Percentiles rank a stretch among this genome's conserved stretches.
Conservation (phyloP, 75 land plant species). For the Cryptomeria japonica region DNA sequence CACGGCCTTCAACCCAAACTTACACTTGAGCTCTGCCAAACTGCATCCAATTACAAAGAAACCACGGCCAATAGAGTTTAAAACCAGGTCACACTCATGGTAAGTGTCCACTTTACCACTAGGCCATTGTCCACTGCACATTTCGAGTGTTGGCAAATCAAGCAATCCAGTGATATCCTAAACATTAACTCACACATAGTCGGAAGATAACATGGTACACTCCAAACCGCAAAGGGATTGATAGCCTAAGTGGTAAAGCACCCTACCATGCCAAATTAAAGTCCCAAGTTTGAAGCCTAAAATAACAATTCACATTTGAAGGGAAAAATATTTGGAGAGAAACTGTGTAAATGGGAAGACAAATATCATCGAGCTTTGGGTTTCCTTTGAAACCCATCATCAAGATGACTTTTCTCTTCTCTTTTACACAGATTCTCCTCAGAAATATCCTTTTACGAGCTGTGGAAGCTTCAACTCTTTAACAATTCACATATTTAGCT, state of each 20-base stretch:
- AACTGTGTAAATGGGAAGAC: too few species aligned
- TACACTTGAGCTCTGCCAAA: neutral
- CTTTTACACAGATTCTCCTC: too few species aligned
- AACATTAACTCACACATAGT: neutral
- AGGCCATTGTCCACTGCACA: neutral
- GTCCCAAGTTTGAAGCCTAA: too few species aligned
- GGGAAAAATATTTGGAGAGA: too few species aligned
- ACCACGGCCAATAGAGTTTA: neutral
- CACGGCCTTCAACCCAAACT: neutral
- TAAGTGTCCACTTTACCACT: neutral
- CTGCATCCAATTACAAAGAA: neutral
- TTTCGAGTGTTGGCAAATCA: neutral
- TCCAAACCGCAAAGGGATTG: neutral
- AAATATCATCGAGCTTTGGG: too few species aligned
- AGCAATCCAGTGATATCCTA: neutral
- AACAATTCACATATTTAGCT: neutral
- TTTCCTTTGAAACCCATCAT: too few species aligned
- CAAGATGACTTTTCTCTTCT: too few species aligned
- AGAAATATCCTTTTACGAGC: too few species aligned
- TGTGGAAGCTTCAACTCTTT: too few species aligned
- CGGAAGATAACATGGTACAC: neutral
- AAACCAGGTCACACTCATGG: neutral
- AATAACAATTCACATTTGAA: too few species aligned
- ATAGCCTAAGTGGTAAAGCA: neutral
- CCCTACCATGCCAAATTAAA: neutral